phyloP scores from a whole-genome alignment of 495 filamentous ascomycete species.

The Penicillium arizonense region DNA sequence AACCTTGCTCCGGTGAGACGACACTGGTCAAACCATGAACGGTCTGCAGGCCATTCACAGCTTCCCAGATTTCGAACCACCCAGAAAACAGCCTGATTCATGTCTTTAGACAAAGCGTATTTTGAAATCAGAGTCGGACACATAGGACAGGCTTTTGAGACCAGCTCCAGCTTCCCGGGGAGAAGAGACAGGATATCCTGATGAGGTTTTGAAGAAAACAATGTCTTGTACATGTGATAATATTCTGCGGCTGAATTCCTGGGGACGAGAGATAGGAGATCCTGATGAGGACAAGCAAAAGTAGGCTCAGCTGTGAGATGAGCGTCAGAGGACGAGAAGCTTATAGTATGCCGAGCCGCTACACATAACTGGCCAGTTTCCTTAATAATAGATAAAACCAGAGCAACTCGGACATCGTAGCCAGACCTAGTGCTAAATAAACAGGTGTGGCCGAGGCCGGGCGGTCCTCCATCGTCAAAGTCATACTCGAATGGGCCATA shows the following conservation, averaged over 20 bases:
- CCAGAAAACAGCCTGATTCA: slow-evolving; percentile 2
- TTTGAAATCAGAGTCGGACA: slow-evolving; percentile 5
- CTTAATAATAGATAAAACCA: slow-evolving; percentile 7
- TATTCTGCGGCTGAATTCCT: background rate
- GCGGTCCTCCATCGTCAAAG: background rate
- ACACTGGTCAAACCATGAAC: slow-evolving; percentile 10
- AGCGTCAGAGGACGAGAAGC: background rate
- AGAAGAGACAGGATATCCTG: slow-evolving; percentile 3
- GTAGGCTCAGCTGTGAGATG: slow-evolving; percentile 1
- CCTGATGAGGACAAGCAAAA: slow-evolving; percentile 15
- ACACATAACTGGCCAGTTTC: slow-evolving; percentile 3
- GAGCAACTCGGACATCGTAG: slow-evolving; percentile 1
- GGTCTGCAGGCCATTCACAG: slow-evolving; percentile 7
- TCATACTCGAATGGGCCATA: slow-evolving; percentile 7
- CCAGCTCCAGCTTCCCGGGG: background rate
- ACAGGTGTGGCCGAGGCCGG: slow-evolving; percentile 4
- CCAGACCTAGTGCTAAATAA: background rate
- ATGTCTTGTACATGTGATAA: background rate
- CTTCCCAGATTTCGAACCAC: slow-evolving; percentile 6
- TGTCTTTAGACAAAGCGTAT: slow-evolving; percentile 2
- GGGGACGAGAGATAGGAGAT: slow-evolving; percentile 8
- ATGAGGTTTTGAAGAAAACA: slow-evolving; percentile 6
- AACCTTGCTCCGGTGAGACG: slow-evolving; percentile 2
- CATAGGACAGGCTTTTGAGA: slow-evolving; percentile 5
- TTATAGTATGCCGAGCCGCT: slow-evolving; percentile 1